Base-by-base conservation (phyloP, 2,329 filamentous ascomycete species). In the Talaromyces albobiverticillius region DNA sequence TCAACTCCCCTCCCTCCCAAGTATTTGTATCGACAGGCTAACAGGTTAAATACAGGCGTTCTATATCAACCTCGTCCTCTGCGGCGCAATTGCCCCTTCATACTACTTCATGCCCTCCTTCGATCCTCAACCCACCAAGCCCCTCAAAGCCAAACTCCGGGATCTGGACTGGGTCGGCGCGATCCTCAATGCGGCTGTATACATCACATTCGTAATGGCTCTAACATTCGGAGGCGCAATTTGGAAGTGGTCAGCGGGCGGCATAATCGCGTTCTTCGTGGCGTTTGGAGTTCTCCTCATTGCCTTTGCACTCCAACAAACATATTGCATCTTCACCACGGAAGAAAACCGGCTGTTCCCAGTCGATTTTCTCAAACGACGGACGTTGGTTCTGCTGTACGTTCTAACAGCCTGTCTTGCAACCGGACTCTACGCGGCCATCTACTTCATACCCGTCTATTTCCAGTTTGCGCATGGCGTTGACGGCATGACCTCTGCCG, bases 51-150 rank as follows among this genome's bases (percentile, higher is more conserved):
- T 18, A 18, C 34, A 43, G 51, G 45, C 53, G 52, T 57, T 62
- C 60, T 85, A 85, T 60, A 77, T 84, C 66, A 84, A 84, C 60
- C 68, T 83, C 0, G 61, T 73, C 23, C 64, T 78, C 47, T 69
- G 76, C 1, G 79, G 70, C n/a, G 59, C 72, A 9, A 65, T 71
- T 22, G 62, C 70, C 4, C 73, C 78, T 1, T 67, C 73, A n/a
- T 71, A 75, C 23, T 29, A 81, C 26, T 59, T 75, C 10, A 69
- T 81, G 0, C 71, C 63, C 53, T 55, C 56, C 18, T 49, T 61
- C 45, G 48, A 62, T 47, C 38, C 62, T 62, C 26, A 59, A 64
- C 36, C 63, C 14, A 56, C 60, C 13, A 61, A 54, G 14, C 14
- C 61, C 1, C 26, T 63, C 16, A 11, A 18, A 20, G 11, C 20